phyloP scores from a whole-genome alignment of 176 grass and related monocot species.

The Alopecurus myosuroides region DNA sequence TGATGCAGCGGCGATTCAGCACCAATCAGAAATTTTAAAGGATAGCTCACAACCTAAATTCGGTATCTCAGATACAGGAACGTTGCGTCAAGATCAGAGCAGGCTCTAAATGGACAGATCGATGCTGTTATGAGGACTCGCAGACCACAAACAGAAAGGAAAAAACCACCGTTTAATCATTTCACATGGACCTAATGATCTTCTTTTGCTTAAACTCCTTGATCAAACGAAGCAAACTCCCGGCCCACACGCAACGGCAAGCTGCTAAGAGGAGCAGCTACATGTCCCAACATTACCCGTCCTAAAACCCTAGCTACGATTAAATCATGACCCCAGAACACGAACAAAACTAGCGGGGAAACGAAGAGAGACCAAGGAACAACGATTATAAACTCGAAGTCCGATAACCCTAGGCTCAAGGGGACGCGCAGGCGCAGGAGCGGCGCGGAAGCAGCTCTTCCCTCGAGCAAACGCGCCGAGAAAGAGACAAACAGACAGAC shows the following conservation, averaged over 20 bases:
- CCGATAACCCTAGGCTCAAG: constrained; percentile 12
- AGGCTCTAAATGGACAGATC: not conserved
- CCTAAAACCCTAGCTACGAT: constrained; percentile 33
- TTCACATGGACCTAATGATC: not conserved
- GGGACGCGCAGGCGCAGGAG: not conserved
- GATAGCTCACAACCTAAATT: not conserved
- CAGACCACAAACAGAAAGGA: not conserved
- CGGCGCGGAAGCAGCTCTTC: not conserved
- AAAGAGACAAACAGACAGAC: not conserved
- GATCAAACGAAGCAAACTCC: not conserved
- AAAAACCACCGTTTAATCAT: not conserved
- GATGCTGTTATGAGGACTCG: not conserved
- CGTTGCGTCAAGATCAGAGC: not conserved
- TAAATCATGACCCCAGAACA: constrained; percentile 1
- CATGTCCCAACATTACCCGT: not conserved
- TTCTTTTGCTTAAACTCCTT: not conserved
- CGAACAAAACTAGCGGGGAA: not conserved
- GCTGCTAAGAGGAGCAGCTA: not conserved
- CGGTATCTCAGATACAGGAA: not conserved
- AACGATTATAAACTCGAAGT: not conserved
- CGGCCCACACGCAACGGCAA: not conserved
- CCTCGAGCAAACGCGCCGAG: not conserved
- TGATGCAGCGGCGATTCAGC: not conserved
- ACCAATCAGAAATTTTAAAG: not conserved
- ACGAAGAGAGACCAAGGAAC: not conserved